Conservation (phyloP, 2,329 filamentous ascomycete species). For the Colletotrichum plurivorum region DNA sequence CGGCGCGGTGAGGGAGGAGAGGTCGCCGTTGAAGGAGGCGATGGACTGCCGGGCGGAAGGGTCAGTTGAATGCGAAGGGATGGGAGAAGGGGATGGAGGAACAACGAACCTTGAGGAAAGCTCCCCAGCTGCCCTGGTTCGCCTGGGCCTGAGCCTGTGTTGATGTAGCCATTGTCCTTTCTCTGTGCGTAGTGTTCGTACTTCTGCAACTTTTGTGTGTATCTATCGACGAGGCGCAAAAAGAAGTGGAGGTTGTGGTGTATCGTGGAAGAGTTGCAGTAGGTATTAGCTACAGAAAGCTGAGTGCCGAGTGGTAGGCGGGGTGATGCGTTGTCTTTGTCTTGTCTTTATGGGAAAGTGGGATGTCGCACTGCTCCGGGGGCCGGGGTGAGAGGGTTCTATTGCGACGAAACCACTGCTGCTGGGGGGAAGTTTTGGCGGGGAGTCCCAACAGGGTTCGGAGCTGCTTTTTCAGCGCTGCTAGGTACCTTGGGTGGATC, state of each 20-base stretch:
- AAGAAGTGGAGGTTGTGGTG: not conserved
- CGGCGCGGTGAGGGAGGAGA: constrained; percentile 84
- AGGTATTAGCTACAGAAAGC: not conserved
- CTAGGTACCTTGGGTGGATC: not conserved
- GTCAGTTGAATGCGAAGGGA: not conserved
- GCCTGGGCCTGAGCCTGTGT: constrained; percentile 27
- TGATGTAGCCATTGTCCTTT: constrained; percentile 26
- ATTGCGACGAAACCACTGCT: not conserved
- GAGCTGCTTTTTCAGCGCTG: constrained; percentile 24
- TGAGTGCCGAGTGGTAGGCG: not conserved
- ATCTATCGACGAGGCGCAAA: not conserved
- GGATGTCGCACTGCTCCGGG: constrained; percentile 21
- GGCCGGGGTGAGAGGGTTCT: not conserved
- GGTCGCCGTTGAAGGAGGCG: constrained; percentile 85
- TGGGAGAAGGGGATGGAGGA: not conserved
- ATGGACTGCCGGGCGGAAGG: constrained; percentile 69
- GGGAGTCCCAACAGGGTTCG: constrained; percentile 27
- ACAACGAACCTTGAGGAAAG: constrained; percentile 37
- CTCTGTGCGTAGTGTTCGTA: not conserved
- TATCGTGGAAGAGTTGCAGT: not conserved
- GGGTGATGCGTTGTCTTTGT: constrained; percentile 11
- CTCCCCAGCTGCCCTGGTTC: constrained; percentile 30
- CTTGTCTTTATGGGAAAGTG: constrained; percentile 25
- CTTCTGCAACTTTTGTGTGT: no score
- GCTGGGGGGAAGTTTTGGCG: constrained; percentile 16